Base-by-base conservation (phyloP, 331 rosid genomes). In the Quercus lobata region DNA sequence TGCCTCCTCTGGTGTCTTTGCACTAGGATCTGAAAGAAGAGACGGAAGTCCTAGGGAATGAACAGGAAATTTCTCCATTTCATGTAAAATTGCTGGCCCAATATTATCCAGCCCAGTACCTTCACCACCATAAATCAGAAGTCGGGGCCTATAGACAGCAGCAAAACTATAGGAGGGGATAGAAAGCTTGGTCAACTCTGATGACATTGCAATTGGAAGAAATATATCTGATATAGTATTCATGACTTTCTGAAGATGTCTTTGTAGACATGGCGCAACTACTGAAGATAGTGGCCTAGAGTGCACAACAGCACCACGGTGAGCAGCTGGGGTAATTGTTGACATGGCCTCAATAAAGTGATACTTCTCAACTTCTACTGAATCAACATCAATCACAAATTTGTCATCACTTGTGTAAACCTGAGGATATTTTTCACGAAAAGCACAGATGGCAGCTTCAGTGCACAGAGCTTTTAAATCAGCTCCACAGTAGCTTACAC, bases 401-500 rank as follows among this genome's bases (percentile, higher is more conserved):
- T 91, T 96, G 85, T 96, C 99, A 85, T 96, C 98, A 69, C 98
- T 90, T 11, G 94, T 91, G 79, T 96, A 96, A 81, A 93, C 99
- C 83, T 96, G 99, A 49, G 99, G 99, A 84, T 96, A 96, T 78
- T 90, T 93, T 83, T 91, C 90, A 57, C 98, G 98, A 72, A 93
- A 95, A 80, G 99, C 98, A 73, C 87, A 94, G 62, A 96, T 96
- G 65, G 99, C 98, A 90, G 99, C 99, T 87, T 96, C 98, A 55
- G 99, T 96, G 85, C 99, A 96, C 22, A 96, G 88, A 77, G 98
- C 99, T 85, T 96, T 93, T 76, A 96, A 85, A 88, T 96, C 99
- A 83, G 99, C 99, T 78, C 99, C 99, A 62, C 99, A 96, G 73
- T 96, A 96, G 73, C 99, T 98, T 17, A 96, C 99, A 88, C 99